Evolutionary conservation across 2,329 filamentous ascomycete genomes (phyloP).

Genomic region (Chrysoporthe austroafricana): DNA sequence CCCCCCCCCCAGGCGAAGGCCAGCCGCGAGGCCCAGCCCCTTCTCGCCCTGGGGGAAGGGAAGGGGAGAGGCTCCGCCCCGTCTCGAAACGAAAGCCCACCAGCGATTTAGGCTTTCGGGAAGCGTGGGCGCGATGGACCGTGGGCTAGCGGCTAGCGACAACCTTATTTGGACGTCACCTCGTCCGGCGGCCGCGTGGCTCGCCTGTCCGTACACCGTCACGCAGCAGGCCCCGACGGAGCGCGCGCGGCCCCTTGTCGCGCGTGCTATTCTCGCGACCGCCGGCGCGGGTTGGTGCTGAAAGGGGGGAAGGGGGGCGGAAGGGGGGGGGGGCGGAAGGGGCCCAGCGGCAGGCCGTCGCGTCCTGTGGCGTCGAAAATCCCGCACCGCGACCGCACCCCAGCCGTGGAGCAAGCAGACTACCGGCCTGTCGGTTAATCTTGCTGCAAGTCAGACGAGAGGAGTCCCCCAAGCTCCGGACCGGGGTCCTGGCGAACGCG

Average conservation of each 20-base stretch:
- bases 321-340: background rate
- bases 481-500: no score
- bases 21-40: no score
- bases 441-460: background rate
- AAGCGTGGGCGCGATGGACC: conserved; percentile 24
- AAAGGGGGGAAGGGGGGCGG: background rate
- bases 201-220: background rate
- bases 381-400: background rate
- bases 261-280: background rate
- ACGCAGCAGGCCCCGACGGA: no score
- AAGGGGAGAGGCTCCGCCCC: background rate
- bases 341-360: background rate
- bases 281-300: background rate
- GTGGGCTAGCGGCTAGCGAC: conserved; percentile 22
- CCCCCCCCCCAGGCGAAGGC: conserved; percentile 1
- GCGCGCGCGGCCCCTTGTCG: no score
- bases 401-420: background rate
- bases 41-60: background rate
- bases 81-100: background rate
- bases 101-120: conserved; percentile 22
- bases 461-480: background rate
- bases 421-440: conserved; percentile 7
- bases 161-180: conserved; percentile 29
- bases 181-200: background rate
- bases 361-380: background rate